phyloP scores from a whole-genome alignment of 2,329 filamentous ascomycete genomes.

The Amesomyces nigricolor region DNA sequence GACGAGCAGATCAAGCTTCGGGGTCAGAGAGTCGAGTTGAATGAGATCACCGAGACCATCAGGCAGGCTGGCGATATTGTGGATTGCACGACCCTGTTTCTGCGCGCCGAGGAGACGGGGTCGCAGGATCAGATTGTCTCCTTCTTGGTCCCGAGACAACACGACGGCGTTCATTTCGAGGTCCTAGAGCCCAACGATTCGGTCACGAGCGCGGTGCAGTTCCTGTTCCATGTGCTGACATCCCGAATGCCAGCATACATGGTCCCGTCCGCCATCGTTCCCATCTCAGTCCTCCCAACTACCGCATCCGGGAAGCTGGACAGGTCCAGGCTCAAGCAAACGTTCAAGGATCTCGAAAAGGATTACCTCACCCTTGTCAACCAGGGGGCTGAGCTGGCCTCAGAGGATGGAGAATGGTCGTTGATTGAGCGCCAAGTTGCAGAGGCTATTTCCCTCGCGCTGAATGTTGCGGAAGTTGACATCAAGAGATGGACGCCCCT shows the following conservation, averaged over 20 bases:
- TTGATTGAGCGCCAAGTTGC: constrained; percentile 52
- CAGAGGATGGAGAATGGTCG: constrained; percentile 43
- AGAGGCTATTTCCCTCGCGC: constrained; percentile 45
- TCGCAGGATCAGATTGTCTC: constrained; percentile 53
- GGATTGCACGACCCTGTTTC: constrained; percentile 61
- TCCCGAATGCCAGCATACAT: constrained; percentile 66
- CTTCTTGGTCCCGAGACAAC: constrained; percentile 56
- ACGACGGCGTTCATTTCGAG: constrained; percentile 27
- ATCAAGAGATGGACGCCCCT: constrained; percentile 66
- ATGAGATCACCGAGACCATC: constrained; percentile 64
- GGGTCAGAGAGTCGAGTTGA: constrained; percentile 72
- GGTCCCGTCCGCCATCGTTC: constrained; percentile 69
- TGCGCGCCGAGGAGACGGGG: constrained; percentile 35
- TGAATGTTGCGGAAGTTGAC: constrained; percentile 39
- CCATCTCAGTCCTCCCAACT: constrained; percentile 62
- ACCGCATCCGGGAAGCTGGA: constrained; percentile 74
- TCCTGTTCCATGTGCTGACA: constrained; percentile 51
- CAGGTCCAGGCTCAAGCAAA: constrained; percentile 44
- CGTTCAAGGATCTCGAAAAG: constrained; percentile 43
- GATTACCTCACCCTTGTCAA: constrained; percentile 38
- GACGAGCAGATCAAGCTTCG: constrained; percentile 80
- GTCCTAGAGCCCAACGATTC: constrained; percentile 34
- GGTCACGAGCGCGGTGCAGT: constrained; percentile 31
- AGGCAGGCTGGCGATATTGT: constrained; percentile 45
- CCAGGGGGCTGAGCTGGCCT: constrained; percentile 23